Conservation (phyloP, 768 basidiomycete species). For the Boletellus sp. region DNA sequence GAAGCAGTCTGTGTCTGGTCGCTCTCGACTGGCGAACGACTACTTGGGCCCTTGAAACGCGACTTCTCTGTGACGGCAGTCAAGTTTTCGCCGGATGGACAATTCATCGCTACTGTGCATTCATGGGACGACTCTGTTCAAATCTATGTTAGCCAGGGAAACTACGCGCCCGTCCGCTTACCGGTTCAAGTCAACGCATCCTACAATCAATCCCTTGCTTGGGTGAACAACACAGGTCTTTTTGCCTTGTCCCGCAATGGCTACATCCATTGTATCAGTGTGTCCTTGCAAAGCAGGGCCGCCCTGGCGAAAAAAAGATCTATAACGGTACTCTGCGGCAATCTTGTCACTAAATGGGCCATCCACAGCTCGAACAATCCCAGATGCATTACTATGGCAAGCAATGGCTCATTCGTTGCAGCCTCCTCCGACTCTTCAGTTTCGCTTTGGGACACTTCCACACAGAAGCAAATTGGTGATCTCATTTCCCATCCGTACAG, state of each 20-base stretch:
- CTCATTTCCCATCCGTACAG: not conserved
- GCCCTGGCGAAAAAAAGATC: too few species aligned
- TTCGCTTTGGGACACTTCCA: slow-evolving; percentile 8
- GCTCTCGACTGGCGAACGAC: not conserved
- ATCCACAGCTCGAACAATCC: not conserved
- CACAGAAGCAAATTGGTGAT: slow-evolving; percentile 1
- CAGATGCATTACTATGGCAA: not conserved
- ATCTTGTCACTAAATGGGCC: not conserved
- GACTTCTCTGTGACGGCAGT: not conserved
- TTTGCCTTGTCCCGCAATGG: not conserved
- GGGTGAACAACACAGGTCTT: not conserved
- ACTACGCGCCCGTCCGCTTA: too few species aligned
- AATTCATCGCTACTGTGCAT: not conserved
- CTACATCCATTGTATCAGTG: not conserved
- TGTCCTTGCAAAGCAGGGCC: too few species aligned
- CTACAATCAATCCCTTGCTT: not conserved
- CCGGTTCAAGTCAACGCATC: too few species aligned
- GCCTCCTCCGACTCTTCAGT: not conserved
- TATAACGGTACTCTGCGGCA: too few species aligned
- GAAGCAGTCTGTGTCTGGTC: slow-evolving; percentile 8
- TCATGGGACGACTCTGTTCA: too few species aligned
- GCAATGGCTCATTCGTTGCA: slow-evolving; percentile 1
- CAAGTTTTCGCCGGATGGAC: slow-evolving; percentile 12
- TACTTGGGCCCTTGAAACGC: not conserved
- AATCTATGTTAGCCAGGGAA: too few species aligned